Conservation (phyloP, 164 flowering plant genomes). For the Umbilicus rupestris region DNA sequence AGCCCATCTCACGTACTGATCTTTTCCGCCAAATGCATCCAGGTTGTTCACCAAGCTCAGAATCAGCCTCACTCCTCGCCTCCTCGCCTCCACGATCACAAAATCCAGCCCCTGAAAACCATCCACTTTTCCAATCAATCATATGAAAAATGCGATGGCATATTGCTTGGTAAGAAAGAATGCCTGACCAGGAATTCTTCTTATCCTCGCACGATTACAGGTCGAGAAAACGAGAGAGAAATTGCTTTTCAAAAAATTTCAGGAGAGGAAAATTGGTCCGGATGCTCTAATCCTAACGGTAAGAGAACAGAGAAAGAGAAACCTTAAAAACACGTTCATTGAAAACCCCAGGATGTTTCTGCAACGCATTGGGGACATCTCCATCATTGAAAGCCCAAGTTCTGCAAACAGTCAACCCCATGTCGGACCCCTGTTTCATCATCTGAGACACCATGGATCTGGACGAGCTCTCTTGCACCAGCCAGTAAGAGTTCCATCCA, state of each 20-base stretch:
- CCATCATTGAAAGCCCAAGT: conserved; percentile 72
- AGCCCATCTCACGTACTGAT: conserved; percentile 56
- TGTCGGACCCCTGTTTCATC: conserved; percentile 30
- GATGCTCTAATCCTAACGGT: too few relatives aligned
- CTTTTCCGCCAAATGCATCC: conserved; percentile 56
- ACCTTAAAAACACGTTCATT: conserved; percentile 42
- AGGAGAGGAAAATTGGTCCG: too few relatives aligned
- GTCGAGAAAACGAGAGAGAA: too few relatives aligned
- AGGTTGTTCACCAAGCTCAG: conserved; percentile 58
- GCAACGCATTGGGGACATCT: conserved; percentile 30
- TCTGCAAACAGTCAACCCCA: conserved; percentile 55
- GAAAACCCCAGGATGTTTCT: conserved; percentile 43
- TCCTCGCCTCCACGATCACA: conserved; percentile 61
- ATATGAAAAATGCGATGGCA: background rate
- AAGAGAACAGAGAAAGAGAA: background rate
- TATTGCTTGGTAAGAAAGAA: too few relatives aligned
- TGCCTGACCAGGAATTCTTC: too few relatives aligned
- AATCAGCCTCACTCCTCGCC: conserved; percentile 32
- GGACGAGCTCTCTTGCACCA: conserved; percentile 31
- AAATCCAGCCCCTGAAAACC: conserved; percentile 46
- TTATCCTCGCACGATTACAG: too few relatives aligned
- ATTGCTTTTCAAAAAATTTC: too few relatives aligned
- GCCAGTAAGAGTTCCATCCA: conserved; percentile 65
- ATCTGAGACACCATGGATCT: conserved; percentile 29
- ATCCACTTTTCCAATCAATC: background rate